phyloP scores from a whole-genome alignment of 2,329 filamentous ascomycete species.

The Lachnellula cervina region DNA sequence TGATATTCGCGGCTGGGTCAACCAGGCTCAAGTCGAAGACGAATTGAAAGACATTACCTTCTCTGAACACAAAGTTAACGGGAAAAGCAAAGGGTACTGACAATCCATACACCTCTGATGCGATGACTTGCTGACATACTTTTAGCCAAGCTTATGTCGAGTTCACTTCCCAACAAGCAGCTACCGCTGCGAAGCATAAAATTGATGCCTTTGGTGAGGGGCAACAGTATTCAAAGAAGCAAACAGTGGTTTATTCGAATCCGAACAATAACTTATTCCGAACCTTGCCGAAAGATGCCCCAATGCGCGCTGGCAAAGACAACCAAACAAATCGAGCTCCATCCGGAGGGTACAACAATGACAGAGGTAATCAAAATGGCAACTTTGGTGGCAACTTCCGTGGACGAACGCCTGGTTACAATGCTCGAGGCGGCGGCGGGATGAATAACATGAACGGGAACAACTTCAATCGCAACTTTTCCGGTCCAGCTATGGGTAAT shows the following conservation, averaged over 20 bases:
- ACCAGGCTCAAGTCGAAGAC: conserved; percentile 72
- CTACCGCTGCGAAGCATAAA: conserved; percentile 76
- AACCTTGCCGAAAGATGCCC: conserved; percentile 84
- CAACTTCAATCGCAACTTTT: conserved; percentile 48
- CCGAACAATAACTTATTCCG: conserved; percentile 82
- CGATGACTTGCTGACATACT: background rate
- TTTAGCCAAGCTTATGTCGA: conserved; percentile 72
- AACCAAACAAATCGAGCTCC: conserved; percentile 49
- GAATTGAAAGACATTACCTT: conserved; percentile 92
- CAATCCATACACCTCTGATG: background rate
- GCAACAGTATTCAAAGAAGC: conserved; percentile 54
- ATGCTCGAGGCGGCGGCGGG: conserved; percentile 33
- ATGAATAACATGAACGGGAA: conserved; percentile 48
- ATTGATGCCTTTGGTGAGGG: conserved; percentile 62
- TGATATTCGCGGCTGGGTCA: conserved; percentile 82
- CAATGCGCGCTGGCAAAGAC: conserved; percentile 62
- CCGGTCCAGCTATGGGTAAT: conserved; percentile 39
- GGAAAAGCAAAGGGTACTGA: conserved; percentile 92
- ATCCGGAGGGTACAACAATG: conserved; percentile 47
- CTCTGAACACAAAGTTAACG: conserved; percentile 97
- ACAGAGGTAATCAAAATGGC: conserved; percentile 32
- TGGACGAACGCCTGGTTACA: conserved; percentile 45
- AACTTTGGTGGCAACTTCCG: conserved; percentile 39
- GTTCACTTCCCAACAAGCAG: conserved; percentile 75
- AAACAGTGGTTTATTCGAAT: conserved; percentile 69